Percentiles rank a stretch among this genome's conserved stretches.
phyloP scores from a whole-genome alignment of 495 filamentous ascomycete genomes.

The Clavariopsis aquatica region DNA sequence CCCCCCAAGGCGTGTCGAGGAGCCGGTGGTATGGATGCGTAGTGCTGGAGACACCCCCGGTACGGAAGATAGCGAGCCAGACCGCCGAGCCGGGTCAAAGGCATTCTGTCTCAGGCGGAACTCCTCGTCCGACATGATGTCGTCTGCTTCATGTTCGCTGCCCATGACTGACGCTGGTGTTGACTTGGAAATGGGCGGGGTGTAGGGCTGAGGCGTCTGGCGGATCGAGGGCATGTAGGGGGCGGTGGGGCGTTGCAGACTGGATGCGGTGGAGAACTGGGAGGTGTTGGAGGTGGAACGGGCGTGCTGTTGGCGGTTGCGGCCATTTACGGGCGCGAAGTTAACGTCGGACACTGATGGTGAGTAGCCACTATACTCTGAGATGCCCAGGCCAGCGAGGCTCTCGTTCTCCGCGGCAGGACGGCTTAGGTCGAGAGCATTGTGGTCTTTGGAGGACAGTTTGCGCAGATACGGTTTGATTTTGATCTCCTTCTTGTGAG shows the following conservation, averaged over 20 bases:
- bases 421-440: slow-evolving; percentile 57
- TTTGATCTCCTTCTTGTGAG: slow-evolving; percentile 43
- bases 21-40: slow-evolving; percentile 50
- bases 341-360: slow-evolving; percentile 47
- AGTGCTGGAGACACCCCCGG: slow-evolving; percentile 31
- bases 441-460: slow-evolving; percentile 52
- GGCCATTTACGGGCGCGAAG: slow-evolving; percentile 39
- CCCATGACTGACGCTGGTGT: slow-evolving; percentile 50
- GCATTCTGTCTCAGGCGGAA: slow-evolving; percentile 35
- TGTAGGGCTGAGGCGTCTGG: slow-evolving; percentile 59
- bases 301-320: slow-evolving; percentile 48
- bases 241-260: slow-evolving; percentile 50
- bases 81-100: slow-evolving; percentile 37
- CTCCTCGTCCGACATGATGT: slow-evolving; percentile 43
- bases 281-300: slow-evolving; percentile 61
- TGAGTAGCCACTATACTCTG: slow-evolving; percentile 48
- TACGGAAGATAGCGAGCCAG: slow-evolving; percentile 42
- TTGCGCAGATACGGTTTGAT: slow-evolving; percentile 63
- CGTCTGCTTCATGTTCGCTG: slow-evolving; percentile 48
- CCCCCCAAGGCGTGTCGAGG: slow-evolving; percentile 51
- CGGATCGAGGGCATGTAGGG: slow-evolving; percentile 63
- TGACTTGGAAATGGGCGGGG: slow-evolving; percentile 56
- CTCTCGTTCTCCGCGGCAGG: slow-evolving; percentile 59
- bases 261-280: slow-evolving; percentile 56
- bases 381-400: slow-evolving; percentile 56